A percentile compares a stretch with the other conserved stretches of the same genome.
phyloP scores from a whole-genome alignment of 192 early-diverging fungal species.

The Coemansia sp. region DNA sequence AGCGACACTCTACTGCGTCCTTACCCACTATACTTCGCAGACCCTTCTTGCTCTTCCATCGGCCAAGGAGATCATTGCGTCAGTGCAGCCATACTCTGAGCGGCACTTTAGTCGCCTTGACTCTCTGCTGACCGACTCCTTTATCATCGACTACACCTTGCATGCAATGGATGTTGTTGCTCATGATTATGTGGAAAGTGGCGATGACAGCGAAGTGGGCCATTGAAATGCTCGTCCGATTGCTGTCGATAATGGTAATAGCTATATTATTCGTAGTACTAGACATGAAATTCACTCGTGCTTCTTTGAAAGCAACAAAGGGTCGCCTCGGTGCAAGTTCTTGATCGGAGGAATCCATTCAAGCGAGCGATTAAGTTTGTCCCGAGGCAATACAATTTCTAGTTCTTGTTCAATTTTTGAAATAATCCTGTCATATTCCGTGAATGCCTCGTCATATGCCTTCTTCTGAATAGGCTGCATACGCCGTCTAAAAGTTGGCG shows the following conservation, averaged over 20 bases:
- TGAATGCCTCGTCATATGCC: slow-evolving; percentile 14
- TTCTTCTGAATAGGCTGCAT: slow-evolving; percentile 18
- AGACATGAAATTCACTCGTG: not conserved
- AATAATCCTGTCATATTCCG: slow-evolving; percentile 24
- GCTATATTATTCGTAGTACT: not conserved
- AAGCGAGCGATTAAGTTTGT: slow-evolving; percentile 20
- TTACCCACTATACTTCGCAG: slow-evolving; percentile 65
- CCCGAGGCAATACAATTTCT: slow-evolving; percentile 35
- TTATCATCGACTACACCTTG: slow-evolving; percentile 86
- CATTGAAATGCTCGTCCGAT: not conserved
- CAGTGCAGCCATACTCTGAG: slow-evolving; percentile 86
- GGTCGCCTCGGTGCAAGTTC: slow-evolving; percentile 19
- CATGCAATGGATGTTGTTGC: slow-evolving; percentile 74
- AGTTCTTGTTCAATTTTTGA: slow-evolving; percentile 34
- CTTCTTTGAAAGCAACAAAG: not conserved
- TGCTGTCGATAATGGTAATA: too few relatives aligned
- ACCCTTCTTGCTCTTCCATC: slow-evolving; percentile 72
- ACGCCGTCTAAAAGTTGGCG: slow-evolving; percentile 17
- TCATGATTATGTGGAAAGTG: slow-evolving; percentile 23
- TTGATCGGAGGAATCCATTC: slow-evolving; percentile 43
- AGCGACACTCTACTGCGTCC: slow-evolving; percentile 73
- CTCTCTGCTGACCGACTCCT: slow-evolving; percentile 74
- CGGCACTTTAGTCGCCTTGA: slow-evolving; percentile 85
- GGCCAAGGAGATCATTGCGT: slow-evolving; percentile 81
- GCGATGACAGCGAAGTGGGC: not conserved